Conservation (phyloP, 2,329 filamentous ascomycete genomes). For the Xylariaceae sp. region DNA sequence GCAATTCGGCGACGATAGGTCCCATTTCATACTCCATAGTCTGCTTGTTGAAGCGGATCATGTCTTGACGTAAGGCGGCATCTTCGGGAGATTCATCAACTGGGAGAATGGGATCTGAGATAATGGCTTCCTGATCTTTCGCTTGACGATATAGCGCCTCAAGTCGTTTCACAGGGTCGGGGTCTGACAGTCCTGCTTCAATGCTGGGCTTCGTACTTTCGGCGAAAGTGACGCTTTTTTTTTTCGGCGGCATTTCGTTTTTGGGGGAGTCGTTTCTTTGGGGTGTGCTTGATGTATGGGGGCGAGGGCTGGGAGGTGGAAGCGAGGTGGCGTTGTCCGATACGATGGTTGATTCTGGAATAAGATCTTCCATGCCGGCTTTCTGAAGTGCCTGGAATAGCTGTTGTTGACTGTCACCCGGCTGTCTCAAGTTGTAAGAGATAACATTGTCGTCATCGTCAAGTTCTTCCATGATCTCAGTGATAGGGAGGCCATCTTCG, state of each 20-base stretch:
- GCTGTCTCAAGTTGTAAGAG: slow-evolving; percentile 60
- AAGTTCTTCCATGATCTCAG: slow-evolving; percentile 87
- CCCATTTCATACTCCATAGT: slow-evolving; percentile 72
- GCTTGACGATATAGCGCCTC: slow-evolving; percentile 56
- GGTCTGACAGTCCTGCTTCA: slow-evolving; percentile 34
- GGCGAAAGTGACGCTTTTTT: slow-evolving; percentile 60
- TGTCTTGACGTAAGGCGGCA: slow-evolving; percentile 73
- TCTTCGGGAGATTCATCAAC: slow-evolving; percentile 77
- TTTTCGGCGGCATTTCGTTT: slow-evolving; percentile 10
- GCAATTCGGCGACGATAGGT: slow-evolving; percentile 85
- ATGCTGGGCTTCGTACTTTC: slow-evolving; percentile 52
- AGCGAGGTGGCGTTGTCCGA: slow-evolving; percentile 10
- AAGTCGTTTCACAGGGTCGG: slow-evolving; percentile 44
- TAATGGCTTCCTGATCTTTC: slow-evolving; percentile 49
- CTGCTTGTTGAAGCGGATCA: slow-evolving; percentile 74
- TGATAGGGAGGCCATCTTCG: slow-evolving; percentile 71
- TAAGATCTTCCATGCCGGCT: slow-evolving; percentile 59
- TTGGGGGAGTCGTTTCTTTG: too few species aligned
- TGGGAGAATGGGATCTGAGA: slow-evolving; percentile 57
- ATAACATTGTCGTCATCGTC: slow-evolving; percentile 88
- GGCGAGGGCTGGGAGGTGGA: background rate
- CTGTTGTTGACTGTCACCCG: slow-evolving; percentile 63
- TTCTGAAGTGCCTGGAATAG: slow-evolving; percentile 71
- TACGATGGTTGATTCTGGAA: slow-evolving; percentile 25
- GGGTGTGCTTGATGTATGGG: slow-evolving; percentile 3